Evolutionary conservation across 2,329 filamentous ascomycete species (phyloP), one percentile per base, ranked within the genome.

Genomic region (Geosmithia putterillii): DNA sequence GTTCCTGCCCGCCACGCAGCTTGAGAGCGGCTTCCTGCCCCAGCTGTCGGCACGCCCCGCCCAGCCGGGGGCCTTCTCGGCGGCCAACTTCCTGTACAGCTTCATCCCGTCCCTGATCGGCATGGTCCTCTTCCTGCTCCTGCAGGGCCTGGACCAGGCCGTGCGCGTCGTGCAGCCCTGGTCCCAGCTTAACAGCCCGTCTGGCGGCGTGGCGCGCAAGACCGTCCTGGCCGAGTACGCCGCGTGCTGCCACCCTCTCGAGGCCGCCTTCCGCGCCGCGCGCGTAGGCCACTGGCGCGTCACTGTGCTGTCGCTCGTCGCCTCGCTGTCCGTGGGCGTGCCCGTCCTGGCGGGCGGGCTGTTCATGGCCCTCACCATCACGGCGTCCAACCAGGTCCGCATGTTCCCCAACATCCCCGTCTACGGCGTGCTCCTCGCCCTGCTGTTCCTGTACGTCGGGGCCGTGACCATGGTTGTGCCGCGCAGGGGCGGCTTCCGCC

Each of bases 81-180:
- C 85, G 1, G 86, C 87, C 41, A 87, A 95, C 61, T 95, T 95
- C 63, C 65, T 95, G 42, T 95, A 88, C 66, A 79, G 76, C 47
- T 87, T 89, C 60, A 44, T 89, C 19, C 84, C 85, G 1, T 76
- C 81, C 3, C 51, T 83, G 0, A 56, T 88, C 22, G 85, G 80
- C 4, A 75, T 80, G 53, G 50, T 83, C 15, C 63, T 86, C 41
- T 84, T 81, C 57, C 70, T 87, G 39, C 58, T 73, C 42, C 80
- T 86, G 57, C 74, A 83, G 47, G 71, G 74, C 25, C 61, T 87
- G 44, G 83, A 88, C 54, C 69, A 77, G 54, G 68, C 73, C 2
- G 57, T 86, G 46, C 77, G 83, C 43, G 67, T 79, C 25, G 69
- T 87, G 3, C 74, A 80, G 50, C 83, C 84, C 0, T 88, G 82